A percentile compares a stretch with the other conserved stretches of the same genome.
Conservation (phyloP, 345 rosid genomes). For the Pistacia integerrima region DNA sequence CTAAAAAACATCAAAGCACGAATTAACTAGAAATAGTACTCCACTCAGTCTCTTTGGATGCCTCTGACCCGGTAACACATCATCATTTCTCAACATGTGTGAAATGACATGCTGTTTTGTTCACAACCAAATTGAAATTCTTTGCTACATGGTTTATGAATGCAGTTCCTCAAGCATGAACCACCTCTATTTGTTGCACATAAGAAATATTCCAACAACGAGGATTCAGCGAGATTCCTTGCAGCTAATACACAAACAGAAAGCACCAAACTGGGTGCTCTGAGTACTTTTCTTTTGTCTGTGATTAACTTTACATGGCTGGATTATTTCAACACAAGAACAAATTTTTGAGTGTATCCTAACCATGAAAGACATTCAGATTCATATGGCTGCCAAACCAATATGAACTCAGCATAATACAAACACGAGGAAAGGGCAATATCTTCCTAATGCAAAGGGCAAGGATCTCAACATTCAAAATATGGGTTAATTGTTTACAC, state of each 20-base stretch:
- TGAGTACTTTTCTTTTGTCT: not conserved
- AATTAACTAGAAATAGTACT: not conserved
- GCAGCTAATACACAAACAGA: not conserved
- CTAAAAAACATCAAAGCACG: not conserved
- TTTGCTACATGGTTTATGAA: not conserved
- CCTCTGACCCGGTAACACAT: not conserved
- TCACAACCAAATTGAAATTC: not conserved
- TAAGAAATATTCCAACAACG: not conserved
- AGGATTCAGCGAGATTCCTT: not conserved
- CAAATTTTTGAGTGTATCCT: not conserved
- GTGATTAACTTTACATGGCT: too few relatives aligned
- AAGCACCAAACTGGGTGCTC: not conserved
- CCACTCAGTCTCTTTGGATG: not conserved
- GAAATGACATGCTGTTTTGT: not conserved
- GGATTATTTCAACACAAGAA: slow-evolving; percentile 1
- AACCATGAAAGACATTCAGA: not conserved
- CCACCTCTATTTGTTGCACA: not conserved
- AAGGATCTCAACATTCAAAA: not conserved
- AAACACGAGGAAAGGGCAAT: not conserved
- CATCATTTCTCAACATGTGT: not conserved
- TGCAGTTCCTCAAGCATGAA: not conserved
- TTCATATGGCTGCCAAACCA: not conserved
- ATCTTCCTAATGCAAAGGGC: not conserved
- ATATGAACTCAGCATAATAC: not conserved
- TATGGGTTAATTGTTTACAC: not conserved